Percentiles rank a stretch among this genome's conserved stretches.
Evolutionary conservation across 257 asterid genomes (phyloP).

Genomic region (Solanum pinnatisectum): DNA sequence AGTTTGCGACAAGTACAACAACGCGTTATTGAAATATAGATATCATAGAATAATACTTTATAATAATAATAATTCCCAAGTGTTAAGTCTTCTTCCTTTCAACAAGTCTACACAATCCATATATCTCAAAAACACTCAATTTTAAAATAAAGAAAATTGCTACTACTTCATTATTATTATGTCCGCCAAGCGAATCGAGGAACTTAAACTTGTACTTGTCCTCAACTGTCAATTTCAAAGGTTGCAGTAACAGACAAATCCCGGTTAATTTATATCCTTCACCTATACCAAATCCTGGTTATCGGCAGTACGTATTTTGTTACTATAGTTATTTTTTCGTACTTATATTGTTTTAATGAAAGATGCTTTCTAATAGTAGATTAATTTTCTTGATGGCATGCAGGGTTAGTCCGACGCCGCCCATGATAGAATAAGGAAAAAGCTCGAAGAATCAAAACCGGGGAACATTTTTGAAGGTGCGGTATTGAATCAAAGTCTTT

Average conservation of each 20-base stretch:
- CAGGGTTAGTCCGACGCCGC: neutral
- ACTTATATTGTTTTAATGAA: neutral
- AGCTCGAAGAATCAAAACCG: neutral
- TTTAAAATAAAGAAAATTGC: neutral
- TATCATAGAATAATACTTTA: no score
- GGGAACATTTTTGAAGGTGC: neutral
- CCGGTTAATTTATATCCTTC: neutral
- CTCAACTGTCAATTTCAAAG: neutral
- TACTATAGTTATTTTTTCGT: neutral
- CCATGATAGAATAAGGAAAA: neutral
- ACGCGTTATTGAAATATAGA: no score
- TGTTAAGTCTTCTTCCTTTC: neutral
- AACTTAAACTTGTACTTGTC: neutral
- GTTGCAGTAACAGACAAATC: neutral
- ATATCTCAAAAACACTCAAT: neutral
- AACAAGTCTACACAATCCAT: neutral
- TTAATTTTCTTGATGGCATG: neutral
- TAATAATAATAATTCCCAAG: no score
- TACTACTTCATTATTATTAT: neutral
- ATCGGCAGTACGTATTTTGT: neutral
- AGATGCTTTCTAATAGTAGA: neutral
- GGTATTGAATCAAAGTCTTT: neutral
- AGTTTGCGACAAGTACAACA: neutral
- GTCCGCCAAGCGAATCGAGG: neutral
- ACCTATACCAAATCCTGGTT: neutral